Percentiles rank a stretch among this genome's conserved stretches.
Conservation (phyloP, 805 yeast species). For the Ogataea allantospora region DNA sequence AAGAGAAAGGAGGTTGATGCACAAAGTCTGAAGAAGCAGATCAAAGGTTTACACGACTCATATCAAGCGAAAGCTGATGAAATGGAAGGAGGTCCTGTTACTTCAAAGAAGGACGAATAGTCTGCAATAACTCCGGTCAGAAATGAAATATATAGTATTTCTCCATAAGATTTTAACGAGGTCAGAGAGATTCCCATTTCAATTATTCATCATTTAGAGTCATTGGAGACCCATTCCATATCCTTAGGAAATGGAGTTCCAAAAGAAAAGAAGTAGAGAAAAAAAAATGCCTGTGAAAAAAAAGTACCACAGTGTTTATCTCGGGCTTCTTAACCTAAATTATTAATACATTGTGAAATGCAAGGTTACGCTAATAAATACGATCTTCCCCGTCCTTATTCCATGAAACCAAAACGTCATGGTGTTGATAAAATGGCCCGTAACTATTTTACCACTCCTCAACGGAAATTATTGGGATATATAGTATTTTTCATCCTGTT, state of each 20-base stretch:
- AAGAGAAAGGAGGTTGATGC: conserved; percentile 21
- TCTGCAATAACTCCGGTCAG: conserved; percentile 3
- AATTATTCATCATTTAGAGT: conserved; percentile 27
- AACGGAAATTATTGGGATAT: conserved; percentile 44
- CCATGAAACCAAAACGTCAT: conserved; percentile 31
- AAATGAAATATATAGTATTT: conserved; percentile 25
- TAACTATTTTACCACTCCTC: conserved; percentile 43
- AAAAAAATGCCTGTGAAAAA: background rate
- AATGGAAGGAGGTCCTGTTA: background rate
- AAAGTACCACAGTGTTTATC: background rate
- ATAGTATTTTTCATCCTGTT: conserved; percentile 33
- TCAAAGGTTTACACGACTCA: conserved; percentile 40
- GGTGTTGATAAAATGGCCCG: conserved; percentile 24
- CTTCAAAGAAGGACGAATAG: conserved; percentile 9
- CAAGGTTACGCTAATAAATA: conserved; percentile 34
- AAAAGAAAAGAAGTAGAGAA: background rate
- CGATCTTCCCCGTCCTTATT: conserved; percentile 44
- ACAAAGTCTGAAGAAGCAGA: conserved; percentile 42
- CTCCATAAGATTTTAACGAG: conserved; percentile 29
- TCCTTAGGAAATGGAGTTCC: conserved; percentile 6
- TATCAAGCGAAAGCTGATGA: conserved; percentile 39
- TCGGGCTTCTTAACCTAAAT: conserved; percentile 10
- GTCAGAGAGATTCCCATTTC: conserved; percentile 38
- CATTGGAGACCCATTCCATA: conserved; percentile 2
- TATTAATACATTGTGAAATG: conserved; percentile 19